phyloP scores from a whole-genome alignment of 139 green algal species.

The Chlorella sp. region DNA sequence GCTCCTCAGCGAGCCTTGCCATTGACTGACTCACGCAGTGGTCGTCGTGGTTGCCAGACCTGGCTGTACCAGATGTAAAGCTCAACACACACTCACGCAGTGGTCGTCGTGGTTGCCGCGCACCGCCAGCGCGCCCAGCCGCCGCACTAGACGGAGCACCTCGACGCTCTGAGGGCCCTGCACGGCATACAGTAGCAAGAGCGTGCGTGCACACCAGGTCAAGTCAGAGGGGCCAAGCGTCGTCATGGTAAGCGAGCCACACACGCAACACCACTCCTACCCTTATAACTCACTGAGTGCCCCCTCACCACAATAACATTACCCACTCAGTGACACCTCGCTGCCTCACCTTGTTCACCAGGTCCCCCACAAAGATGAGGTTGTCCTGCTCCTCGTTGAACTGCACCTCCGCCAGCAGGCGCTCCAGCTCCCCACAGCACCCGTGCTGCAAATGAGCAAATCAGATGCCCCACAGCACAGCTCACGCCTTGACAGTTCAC shows the following conservation, averaged over 20 bases:
- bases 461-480: background rate
- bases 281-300: background rate
- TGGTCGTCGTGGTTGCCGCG: slow-evolving; percentile 55
- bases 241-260: background rate
- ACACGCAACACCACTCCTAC: background rate
- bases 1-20: too few species aligned
- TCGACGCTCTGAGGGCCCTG: slow-evolving; percentile 21
- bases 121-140: slow-evolving; percentile 20
- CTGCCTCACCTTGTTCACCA: slow-evolving; percentile 56
- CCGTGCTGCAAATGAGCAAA: slow-evolving; percentile 2
- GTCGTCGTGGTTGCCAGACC: too few species aligned
- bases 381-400: slow-evolving; percentile 25
- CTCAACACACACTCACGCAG: slow-evolving; percentile 4
- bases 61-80: too few species aligned
- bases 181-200: background rate
- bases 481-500: slow-evolving; percentile 5
- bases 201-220: background rate
- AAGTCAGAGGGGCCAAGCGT: background rate
- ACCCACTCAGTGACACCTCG: background rate
- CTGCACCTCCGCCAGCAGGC: background rate
- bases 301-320: background rate
- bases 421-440: background rate
- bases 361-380: slow-evolving; percentile 50
- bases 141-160: slow-evolving; percentile 17
- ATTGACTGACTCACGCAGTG: too few species aligned